phyloP scores from a whole-genome alignment of 352 stramenopile species.

The Phytophthora rubi region DNA sequence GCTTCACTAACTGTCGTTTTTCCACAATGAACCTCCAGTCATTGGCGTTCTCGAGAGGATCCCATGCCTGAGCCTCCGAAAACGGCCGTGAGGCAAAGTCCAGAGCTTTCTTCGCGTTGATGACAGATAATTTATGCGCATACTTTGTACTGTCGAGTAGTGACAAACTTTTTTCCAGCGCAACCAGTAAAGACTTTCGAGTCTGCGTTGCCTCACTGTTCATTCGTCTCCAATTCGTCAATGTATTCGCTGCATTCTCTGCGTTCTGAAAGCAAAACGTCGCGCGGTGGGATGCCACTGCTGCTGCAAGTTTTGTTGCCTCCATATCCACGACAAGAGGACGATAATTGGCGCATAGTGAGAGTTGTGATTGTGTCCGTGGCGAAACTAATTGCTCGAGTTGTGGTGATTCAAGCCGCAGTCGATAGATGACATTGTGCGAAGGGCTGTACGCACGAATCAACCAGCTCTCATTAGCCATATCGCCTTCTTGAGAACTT shows the following conservation, averaged over 20 bases:
- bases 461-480: conserved; percentile 47
- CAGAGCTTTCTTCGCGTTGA: conserved; percentile 51
- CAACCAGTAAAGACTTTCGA: conserved; percentile 40
- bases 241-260: conserved; percentile 23
- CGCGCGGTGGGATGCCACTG: conserved; percentile 18
- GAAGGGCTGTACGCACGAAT: conserved; percentile 72
- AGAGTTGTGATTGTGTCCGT: neutral
- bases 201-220: conserved; percentile 45
- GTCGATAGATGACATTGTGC: conserved; percentile 59
- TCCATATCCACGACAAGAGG: conserved; percentile 36
- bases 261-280: conserved; percentile 35
- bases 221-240: conserved; percentile 51
- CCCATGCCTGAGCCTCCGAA: conserved; percentile 73
- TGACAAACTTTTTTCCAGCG: conserved; percentile 32
- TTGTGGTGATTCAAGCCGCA: conserved; percentile 52
- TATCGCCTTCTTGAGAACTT: conserved; percentile 7
- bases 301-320: conserved; percentile 19
- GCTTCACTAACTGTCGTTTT: conserved; percentile 62
- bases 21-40: conserved; percentile 72
- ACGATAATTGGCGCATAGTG: neutral
- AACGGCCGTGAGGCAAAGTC: conserved; percentile 65
- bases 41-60: conserved; percentile 83
- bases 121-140: conserved; percentile 35
- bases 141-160: conserved; percentile 28
- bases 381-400: conserved; percentile 51